Conservation (phyloP, 2,329 filamentous ascomycete species). For the Alternaria angustiovoidea region DNA sequence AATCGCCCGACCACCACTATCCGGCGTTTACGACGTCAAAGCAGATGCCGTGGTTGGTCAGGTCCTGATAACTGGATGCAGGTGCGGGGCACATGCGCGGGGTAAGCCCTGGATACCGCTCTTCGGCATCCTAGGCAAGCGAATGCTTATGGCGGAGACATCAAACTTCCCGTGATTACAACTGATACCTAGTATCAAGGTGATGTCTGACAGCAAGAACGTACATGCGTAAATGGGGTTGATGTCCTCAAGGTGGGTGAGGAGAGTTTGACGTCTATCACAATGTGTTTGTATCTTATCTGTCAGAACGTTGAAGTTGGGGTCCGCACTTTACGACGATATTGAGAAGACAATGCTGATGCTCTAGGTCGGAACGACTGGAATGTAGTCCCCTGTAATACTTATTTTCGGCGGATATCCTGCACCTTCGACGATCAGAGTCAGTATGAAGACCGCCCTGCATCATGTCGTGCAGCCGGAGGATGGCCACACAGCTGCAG, state of each 20-base stretch:
- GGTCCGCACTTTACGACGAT: no score
- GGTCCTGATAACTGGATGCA: not conserved
- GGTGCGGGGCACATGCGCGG: not conserved
- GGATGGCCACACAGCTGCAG: not conserved
- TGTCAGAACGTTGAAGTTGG: no score
- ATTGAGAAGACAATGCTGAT: no score
- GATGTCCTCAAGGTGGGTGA: not conserved
- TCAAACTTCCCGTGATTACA: not conserved
- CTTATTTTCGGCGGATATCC: no score
- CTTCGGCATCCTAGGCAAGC: not conserved
- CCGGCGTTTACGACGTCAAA: not conserved
- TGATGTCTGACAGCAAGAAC: not conserved
- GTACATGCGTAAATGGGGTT: not conserved
- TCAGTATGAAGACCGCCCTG: no score
- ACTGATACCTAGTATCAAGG: not conserved
- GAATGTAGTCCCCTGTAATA: no score
- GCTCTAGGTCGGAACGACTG: no score
- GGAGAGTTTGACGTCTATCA: no score
- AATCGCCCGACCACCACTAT: not conserved
- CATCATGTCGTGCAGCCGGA: no score
- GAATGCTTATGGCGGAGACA: not conserved
- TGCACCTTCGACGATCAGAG: no score
- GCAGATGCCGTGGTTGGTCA: conserved; percentile 2
- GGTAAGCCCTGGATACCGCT: not conserved
- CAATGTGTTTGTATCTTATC: no score